Evolutionary conservation across 495 filamentous ascomycete species (phyloP), one percentile per base, ranked within the genome.

Genomic region (Penicillium maclennaniae): DNA sequence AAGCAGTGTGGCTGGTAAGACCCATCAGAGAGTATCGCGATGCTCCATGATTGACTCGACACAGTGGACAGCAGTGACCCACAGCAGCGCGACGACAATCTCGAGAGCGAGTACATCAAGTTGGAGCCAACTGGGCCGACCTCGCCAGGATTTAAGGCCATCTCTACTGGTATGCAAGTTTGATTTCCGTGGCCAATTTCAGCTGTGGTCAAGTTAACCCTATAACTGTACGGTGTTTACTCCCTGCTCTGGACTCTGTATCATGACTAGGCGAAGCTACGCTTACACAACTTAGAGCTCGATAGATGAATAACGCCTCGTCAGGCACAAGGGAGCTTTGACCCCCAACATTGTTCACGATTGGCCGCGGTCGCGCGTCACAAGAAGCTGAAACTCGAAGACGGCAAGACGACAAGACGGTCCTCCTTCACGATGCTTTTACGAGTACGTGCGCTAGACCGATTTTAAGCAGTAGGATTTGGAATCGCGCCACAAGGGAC

Each of bases 291-390:
- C 16, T 20, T 34, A 34, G 8, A 34, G 3, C 3, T 12, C 31
- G 31, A 34, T 34, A 23, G 21, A 25, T 40, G 38, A 37, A 43
- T 20, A 25, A 20, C 34, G 36, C 20, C 37, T 49, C 39, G 45
- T 38, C 47, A 49, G 47, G 37, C 39, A 49, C 37, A 27, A 27
- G 20, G 26, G 45, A 56, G 54, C 43, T 51, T 58, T 58, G 49
- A 27, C 55, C 49, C 34, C 23, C 5, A 5, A 14, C 9, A 19
- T 17, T 5, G 27, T 43, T 19, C 15, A 40, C 45, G 28, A 53
- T 58, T 53, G 49, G 55, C 15, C 26, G 20, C 41, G 45, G 55
- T 53, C 45, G 49, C 55, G 49, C 49, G 38, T 21, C 12, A 34
- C 21, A 27, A 44, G 7, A 46, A 45, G 43, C 37, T 53, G 55